Evolutionary conservation across 106 monocot species (phyloP).

Genomic region (Dendrobium nobile): DNA sequence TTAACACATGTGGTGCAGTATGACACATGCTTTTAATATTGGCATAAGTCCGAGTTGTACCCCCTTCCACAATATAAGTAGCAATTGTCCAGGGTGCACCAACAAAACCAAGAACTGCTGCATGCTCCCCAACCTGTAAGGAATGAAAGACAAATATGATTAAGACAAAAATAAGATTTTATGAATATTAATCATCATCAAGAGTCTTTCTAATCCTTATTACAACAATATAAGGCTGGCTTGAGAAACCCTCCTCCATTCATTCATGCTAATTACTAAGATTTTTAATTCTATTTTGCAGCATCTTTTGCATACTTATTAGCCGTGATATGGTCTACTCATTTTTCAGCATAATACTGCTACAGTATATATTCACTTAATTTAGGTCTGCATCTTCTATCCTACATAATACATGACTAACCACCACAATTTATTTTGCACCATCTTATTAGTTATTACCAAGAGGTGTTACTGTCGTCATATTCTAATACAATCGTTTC

Average conservation of each 20-base stretch:
- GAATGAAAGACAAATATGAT: background rate
- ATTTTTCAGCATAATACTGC: background rate
- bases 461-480: background rate
- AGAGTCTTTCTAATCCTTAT: background rate
- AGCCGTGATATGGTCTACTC: background rate
- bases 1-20: constrained; percentile 68
- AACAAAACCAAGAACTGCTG: constrained; percentile 87
- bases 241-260: background rate
- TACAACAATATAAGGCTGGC: background rate
- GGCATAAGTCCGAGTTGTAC: constrained; percentile 75
- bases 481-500: background rate
- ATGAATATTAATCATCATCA: constrained; percentile 2
- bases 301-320: background rate
- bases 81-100: constrained; percentile 99
- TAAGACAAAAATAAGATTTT: background rate
- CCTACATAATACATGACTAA: background rate
- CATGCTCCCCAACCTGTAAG: constrained; percentile 70
- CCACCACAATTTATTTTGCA: background rate
- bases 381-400: background rate
- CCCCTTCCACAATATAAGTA: constrained; percentile 97
- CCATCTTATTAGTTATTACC: background rate
- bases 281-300: background rate
- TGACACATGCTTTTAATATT: constrained; percentile 85
- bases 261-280: background rate
- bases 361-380: background rate